Conservation (phyloP, 2,329 filamentous ascomycete species). For the Purpureocillium lavendulum region DNA sequence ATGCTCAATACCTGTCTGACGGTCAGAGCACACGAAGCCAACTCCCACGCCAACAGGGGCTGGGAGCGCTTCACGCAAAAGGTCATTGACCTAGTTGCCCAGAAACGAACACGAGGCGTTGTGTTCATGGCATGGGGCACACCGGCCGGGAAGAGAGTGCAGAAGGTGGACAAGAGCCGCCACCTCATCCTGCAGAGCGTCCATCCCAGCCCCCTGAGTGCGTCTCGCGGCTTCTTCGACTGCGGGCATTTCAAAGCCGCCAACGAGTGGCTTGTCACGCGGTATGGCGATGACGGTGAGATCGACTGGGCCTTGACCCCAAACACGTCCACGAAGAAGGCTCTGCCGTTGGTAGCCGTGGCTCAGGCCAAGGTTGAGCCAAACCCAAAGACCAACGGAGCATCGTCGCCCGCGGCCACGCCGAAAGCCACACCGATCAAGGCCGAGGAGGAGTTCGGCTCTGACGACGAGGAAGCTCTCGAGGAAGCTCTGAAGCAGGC, state of each 20-base stretch:
- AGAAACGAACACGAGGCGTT: slow-evolving; percentile 69
- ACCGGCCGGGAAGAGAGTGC: slow-evolving; percentile 72
- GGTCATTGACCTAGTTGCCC: slow-evolving; percentile 79
- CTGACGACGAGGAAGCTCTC: slow-evolving; percentile 28
- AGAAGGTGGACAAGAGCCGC: slow-evolving; percentile 60
- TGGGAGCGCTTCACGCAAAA: slow-evolving; percentile 93
- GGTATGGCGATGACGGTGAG: slow-evolving; percentile 71
- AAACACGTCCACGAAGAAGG: slow-evolving; percentile 23
- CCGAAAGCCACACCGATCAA: slow-evolving; percentile 9
- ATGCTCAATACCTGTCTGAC: slow-evolving; percentile 94
- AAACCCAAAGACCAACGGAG: slow-evolving; percentile 3
- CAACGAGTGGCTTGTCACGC: slow-evolving; percentile 73
- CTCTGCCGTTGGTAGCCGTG: slow-evolving; percentile 15
- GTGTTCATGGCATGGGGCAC: slow-evolving; percentile 94
- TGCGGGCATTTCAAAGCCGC: slow-evolving; percentile 74
- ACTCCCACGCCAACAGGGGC: slow-evolving; percentile 75
- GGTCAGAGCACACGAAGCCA: slow-evolving; percentile 80
- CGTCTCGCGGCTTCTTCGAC: slow-evolving; percentile 71
- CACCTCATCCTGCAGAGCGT: slow-evolving; percentile 82
- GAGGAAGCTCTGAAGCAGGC: slow-evolving; percentile 25
- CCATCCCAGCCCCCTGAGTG: slow-evolving; percentile 91
- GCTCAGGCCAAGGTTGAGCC: slow-evolving; percentile 4
- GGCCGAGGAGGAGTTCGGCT: slow-evolving; percentile 20
- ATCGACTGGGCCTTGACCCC: slow-evolving; percentile 73
- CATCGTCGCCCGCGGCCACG: not conserved